phyloP scores from a whole-genome alignment of 306 rosid genomes.

The Fragaria iinumae region DNA sequence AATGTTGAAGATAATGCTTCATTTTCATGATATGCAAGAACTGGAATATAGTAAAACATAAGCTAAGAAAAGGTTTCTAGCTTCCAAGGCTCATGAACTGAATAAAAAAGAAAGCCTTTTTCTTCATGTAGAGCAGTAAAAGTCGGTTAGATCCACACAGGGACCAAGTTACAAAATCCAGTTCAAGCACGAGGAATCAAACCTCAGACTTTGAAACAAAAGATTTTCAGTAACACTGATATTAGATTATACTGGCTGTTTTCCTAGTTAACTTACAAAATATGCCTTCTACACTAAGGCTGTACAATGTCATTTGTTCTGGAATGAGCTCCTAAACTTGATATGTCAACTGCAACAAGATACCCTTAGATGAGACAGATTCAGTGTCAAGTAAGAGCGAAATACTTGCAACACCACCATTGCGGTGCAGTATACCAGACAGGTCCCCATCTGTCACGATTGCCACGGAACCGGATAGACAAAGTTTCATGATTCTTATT shows the following conservation, averaged over 20 bases:
- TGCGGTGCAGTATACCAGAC: constrained; percentile 59
- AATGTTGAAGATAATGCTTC: constrained; percentile 2
- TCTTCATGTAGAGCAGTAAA: neutral
- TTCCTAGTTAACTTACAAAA: neutral
- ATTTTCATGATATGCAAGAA: neutral
- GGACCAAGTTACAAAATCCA: neutral
- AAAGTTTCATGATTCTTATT: constrained; percentile 10
- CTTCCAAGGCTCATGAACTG: neutral
- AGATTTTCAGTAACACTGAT: neutral
- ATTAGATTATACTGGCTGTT: neutral
- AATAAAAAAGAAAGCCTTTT: neutral
- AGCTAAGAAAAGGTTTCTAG: neutral
- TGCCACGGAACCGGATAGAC: constrained; percentile 44
- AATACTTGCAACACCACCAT: constrained; percentile 31
- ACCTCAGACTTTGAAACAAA: neutral
- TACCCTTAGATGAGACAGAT: neutral
- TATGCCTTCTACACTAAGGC: neutral
- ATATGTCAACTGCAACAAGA: neutral
- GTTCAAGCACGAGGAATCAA: neutral
- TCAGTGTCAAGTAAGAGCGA: constrained; percentile 7
- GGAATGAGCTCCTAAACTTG: neutral
- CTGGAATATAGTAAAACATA: neutral
- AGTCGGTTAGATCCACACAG: neutral
- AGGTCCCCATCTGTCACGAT: constrained; percentile 45
- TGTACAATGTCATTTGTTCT: neutral